Conservation (phyloP, 2,329 filamentous ascomycete genomes). For the Botryotinia convoluta region DNA sequence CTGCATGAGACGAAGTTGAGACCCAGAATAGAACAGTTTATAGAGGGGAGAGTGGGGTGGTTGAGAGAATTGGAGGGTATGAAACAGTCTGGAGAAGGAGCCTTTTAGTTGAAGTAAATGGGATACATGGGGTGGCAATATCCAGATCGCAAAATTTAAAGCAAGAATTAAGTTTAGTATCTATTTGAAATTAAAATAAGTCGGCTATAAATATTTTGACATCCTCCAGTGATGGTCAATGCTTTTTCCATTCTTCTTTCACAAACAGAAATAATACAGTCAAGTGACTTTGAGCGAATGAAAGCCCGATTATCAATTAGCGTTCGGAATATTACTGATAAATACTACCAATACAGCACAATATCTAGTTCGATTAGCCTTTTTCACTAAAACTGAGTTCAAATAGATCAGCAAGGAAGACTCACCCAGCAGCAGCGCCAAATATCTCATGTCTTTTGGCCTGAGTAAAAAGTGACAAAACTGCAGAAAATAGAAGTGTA, state of each 20-base stretch:
- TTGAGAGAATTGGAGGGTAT: conserved; percentile 41
- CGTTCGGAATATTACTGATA: conserved; percentile 23
- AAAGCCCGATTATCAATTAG: background rate
- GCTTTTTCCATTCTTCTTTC: too few relatives aligned
- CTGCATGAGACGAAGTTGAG: conserved; percentile 56
- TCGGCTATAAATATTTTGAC: background rate
- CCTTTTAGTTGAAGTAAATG: background rate
- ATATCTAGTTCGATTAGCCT: conserved; percentile 19
- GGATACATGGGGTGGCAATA: background rate
- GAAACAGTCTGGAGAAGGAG: conserved; percentile 31
- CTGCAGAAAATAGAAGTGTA: conserved; percentile 29
- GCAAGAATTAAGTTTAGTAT: background rate
- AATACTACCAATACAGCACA: conserved; percentile 31
- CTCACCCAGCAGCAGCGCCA: conserved; percentile 34
- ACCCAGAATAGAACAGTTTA: conserved; percentile 53
- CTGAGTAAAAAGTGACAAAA: conserved; percentile 28
- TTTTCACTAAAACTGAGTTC: background rate
- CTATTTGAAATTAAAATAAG: background rate
- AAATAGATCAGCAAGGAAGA: background rate
- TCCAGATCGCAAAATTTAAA: background rate
- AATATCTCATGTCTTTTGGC: conserved; percentile 33
- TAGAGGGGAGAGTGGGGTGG: conserved; percentile 52
- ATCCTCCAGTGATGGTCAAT: background rate
- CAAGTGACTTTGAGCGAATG: background rate
- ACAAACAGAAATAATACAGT: background rate